phyloP scores from a whole-genome alignment of 148 eudicot genomes.

The Vaccinium vitisidaea region DNA sequence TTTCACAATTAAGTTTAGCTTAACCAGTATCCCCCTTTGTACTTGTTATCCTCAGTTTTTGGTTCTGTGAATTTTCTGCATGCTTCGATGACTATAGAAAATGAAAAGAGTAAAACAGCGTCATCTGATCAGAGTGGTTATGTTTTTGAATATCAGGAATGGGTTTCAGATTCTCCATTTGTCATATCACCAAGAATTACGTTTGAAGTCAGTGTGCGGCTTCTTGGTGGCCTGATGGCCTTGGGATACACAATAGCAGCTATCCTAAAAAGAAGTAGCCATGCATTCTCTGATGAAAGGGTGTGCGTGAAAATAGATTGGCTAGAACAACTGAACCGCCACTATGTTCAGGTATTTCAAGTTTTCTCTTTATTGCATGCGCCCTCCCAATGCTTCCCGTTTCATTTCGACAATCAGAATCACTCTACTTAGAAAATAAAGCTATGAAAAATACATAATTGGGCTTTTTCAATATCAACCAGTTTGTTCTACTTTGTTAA shows the following conservation, averaged over 20 bases:
- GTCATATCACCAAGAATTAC: conserved; percentile 96
- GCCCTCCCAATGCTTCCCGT: neutral
- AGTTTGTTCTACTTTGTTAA: neutral
- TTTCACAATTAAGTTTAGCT: neutral
- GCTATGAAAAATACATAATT: neutral
- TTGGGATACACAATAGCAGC: conserved; percentile 96
- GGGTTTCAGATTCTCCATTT: conserved; percentile 93
- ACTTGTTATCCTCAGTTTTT: neutral
- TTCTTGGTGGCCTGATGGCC: conserved; percentile 97
- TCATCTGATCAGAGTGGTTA: conserved; percentile 20
- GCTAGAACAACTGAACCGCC: conserved; percentile 87
- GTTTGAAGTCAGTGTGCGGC: conserved; percentile 94
- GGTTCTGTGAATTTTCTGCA: neutral
- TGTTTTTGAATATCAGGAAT: conserved; percentile 59
- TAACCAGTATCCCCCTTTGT: neutral
- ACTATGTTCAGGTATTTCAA: conserved; percentile 68
- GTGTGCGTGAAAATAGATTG: conserved; percentile 86
- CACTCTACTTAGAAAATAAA: neutral
- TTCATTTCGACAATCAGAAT: neutral
- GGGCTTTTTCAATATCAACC: neutral
- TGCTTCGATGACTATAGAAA: neutral
- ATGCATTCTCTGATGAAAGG: conserved; percentile 70
- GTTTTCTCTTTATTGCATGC: conserved; percentile 13
- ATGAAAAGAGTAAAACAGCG: neutral
- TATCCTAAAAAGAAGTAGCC: conserved; percentile 87